Conservation (phyloP, 768 basidiomycete species). For the Termitomyces sp. region DNA sequence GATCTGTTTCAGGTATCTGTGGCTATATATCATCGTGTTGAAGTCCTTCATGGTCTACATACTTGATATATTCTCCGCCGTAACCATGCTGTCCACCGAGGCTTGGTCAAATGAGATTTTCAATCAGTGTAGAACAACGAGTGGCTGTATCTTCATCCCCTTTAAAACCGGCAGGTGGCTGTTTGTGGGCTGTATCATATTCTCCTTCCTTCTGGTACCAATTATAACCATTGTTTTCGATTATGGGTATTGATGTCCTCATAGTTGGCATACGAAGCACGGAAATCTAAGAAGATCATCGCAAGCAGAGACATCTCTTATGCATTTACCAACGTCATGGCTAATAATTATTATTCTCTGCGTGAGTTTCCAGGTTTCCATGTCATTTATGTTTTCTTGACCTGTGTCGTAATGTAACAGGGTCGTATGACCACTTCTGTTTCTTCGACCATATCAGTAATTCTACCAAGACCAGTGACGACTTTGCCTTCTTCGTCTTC, state of each 20-base stretch:
- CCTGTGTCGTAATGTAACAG: slow-evolving; percentile 30
- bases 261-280: slow-evolving; percentile 86
- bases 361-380: slow-evolving; percentile 44
- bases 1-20: slow-evolving; percentile 63
- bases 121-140: slow-evolving; percentile 54
- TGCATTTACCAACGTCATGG: slow-evolving; percentile 97
- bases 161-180: slow-evolving; percentile 93
- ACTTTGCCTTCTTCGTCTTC: slow-evolving; percentile 99
- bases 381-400: background rate
- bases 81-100: slow-evolving; percentile 90
- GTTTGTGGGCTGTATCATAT: slow-evolving; percentile 97
- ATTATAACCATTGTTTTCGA: background rate
- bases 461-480: slow-evolving; percentile 94
- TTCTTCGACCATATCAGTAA: slow-evolving; percentile 96
- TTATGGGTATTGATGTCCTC: slow-evolving; percentile 2
- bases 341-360: slow-evolving; percentile 93
- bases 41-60: slow-evolving; percentile 96
- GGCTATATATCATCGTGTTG: slow-evolving; percentile 88
- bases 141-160: slow-evolving; percentile 79
- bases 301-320: slow-evolving; percentile 95
- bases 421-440: slow-evolving; percentile 95
- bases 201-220: slow-evolving; percentile 91
- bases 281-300: slow-evolving; percentile 92
- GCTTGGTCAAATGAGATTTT: slow-evolving; percentile 93
- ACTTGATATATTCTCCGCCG: slow-evolving; percentile 95